Evolutionary conservation across 352 stramenopile genomes (phyloP).

Genomic region (Globisporangium mamillatum): DNA sequence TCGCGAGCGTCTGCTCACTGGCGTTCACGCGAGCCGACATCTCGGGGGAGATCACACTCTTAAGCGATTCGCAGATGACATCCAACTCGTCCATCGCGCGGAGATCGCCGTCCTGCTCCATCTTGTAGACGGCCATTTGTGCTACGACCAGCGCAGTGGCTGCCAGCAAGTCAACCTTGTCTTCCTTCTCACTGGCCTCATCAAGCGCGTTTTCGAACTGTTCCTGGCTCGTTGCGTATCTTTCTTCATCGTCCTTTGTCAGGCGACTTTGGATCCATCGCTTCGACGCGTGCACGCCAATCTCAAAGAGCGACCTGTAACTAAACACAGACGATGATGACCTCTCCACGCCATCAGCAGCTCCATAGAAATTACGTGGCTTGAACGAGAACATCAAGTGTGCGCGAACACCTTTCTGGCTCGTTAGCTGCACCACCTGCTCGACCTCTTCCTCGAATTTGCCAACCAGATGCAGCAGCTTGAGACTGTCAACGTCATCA

Average conservation of each 20-base stretch:
- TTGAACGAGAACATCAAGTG: constrained; percentile 12
- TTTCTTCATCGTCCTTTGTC: not conserved
- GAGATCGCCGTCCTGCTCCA: constrained; percentile 32
- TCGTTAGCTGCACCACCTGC: constrained; percentile 7
- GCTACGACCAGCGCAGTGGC: constrained; percentile 33
- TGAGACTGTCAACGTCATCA: constrained; percentile 14
- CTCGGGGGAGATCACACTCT: constrained; percentile 17
- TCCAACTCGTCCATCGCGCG: constrained; percentile 27
- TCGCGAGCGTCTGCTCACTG: constrained; percentile 37
- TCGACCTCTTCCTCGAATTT: constrained; percentile 39
- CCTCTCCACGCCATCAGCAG: not conserved
- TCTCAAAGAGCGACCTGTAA: constrained; percentile 24
- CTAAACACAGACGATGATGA: constrained; percentile 17
- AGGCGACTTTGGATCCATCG: constrained; percentile 12
- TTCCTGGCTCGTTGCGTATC: not conserved
- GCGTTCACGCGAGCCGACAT: constrained; percentile 7
- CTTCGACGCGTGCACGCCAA: not conserved
- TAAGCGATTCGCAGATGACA: constrained; percentile 32
- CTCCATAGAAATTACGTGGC: constrained; percentile 10
- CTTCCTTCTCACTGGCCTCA: constrained; percentile 14
- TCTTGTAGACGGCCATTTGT: constrained; percentile 39
- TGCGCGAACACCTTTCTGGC: not conserved
- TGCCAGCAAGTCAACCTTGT: constrained; percentile 24
- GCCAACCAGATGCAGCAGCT: constrained; percentile 37
- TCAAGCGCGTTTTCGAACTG: constrained; percentile 7